Conservation (phyloP, 2,329 filamentous ascomycete species). For the Myrmaecium sp. region DNA sequence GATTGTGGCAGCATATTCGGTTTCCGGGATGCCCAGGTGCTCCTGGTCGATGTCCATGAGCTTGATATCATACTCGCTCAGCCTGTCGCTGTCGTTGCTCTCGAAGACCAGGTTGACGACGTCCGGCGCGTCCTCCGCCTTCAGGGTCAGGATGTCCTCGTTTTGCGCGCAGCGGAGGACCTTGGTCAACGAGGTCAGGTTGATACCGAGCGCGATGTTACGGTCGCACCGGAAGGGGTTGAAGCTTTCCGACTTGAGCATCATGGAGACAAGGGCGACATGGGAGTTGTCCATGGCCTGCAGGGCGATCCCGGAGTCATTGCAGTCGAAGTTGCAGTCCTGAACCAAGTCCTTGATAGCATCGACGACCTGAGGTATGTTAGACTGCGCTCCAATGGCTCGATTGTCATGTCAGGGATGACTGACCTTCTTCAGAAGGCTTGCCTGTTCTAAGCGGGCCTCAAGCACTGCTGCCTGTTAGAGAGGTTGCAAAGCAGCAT, state of each 20-base stretch:
- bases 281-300: slow-evolving; percentile 99
- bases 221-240: slow-evolving; percentile 94
- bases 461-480: slow-evolving; percentile 54
- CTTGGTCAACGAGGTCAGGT: slow-evolving; percentile 91
- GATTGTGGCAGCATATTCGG: slow-evolving; percentile 90
- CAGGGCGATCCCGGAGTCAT: slow-evolving; percentile 94
- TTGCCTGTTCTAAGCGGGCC: slow-evolving; percentile 89
- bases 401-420: not conserved
- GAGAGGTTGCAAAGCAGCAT: too few relatives aligned
- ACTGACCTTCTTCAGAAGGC: slow-evolving; percentile 78
- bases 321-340: slow-evolving; percentile 99
- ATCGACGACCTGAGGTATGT: slow-evolving; percentile 63
- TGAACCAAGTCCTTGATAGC: slow-evolving; percentile 98
- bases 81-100: slow-evolving; percentile 68
- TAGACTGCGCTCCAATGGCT: slow-evolving; percentile 8
- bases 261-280: slow-evolving; percentile 96
- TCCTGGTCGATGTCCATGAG: slow-evolving; percentile 99
- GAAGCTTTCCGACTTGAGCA: slow-evolving; percentile 91
- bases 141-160: slow-evolving; percentile 88
- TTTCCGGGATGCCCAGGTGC: slow-evolving; percentile 95
- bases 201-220: slow-evolving; percentile 95
- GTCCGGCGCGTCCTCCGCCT: slow-evolving; percentile 93
- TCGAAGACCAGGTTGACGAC: slow-evolving; percentile 93
- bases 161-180: slow-evolving; percentile 87
- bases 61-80: slow-evolving; percentile 99